Percentiles rank a stretch among this genome's conserved stretches.
Evolutionary conservation across 257 asterid genomes (phyloP).

Genomic region (Ophiorrhiza pumila): DNA sequence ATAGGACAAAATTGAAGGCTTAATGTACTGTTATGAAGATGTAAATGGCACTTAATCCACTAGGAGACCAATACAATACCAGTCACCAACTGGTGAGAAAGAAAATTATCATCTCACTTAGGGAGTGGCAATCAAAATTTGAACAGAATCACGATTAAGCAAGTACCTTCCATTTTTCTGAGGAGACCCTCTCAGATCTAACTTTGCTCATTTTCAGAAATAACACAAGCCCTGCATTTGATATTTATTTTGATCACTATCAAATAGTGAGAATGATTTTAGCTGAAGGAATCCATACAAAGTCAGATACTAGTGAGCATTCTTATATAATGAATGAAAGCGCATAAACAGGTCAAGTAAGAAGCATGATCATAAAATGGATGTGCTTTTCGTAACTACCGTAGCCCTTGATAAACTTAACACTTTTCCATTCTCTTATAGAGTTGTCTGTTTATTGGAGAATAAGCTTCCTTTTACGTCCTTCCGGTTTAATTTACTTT

Average conservation of each 20-base stretch:
- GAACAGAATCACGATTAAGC: neutral
- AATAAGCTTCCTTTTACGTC: neutral
- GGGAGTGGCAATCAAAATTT: neutral
- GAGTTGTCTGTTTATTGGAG: neutral
- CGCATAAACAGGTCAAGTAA: neutral
- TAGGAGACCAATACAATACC: neutral
- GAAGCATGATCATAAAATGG: neutral
- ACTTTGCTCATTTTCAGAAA: conserved; percentile 93
- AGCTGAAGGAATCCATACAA: conserved; percentile 2
- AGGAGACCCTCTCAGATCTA: conserved; percentile 79
- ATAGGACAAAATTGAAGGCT: neutral
- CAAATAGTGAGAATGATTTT: neutral
- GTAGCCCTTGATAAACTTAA: neutral
- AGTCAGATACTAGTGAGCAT: neutral
- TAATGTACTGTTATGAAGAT: neutral
- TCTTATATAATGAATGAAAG: too few species aligned
- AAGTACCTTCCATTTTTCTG: conserved; percentile 87
- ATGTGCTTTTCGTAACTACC: neutral
- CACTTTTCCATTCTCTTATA: neutral
- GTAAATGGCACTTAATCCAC: neutral
- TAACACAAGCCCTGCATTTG: conserved; percentile 59
- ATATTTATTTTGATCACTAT: conserved; percentile 13
- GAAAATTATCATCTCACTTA: neutral
- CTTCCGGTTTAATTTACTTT: neutral
- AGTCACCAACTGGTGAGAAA: neutral